Percentiles rank a stretch among this genome's conserved stretches.
phyloP scores from a whole-genome alignment of 192 early-diverging fungal species.

The Dissophora globulifera region DNA sequence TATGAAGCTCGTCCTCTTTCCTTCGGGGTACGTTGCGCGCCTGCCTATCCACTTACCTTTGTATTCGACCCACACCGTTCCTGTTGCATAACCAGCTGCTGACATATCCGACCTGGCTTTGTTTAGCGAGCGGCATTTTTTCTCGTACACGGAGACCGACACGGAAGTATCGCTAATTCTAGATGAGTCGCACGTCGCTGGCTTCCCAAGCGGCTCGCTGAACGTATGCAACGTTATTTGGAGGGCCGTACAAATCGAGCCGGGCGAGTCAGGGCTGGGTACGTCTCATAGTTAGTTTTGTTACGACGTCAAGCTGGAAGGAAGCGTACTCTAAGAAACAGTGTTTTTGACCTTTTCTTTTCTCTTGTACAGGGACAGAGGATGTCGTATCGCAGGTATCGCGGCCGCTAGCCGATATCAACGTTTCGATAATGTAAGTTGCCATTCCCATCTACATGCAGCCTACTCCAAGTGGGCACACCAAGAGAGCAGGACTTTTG shows the following conservation, averaged over 20 bases:
- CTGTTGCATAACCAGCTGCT: too few relatives aligned
- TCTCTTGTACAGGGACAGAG: slow-evolving; percentile 20
- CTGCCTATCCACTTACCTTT: neutral
- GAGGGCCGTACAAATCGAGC: slow-evolving; percentile 50
- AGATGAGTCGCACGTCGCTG: slow-evolving; percentile 27
- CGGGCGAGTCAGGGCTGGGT: slow-evolving; percentile 49
- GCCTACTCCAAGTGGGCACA: too few relatives aligned
- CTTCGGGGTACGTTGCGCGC: slow-evolving; percentile 17
- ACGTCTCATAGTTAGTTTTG: neutral
- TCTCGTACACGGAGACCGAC: slow-evolving; percentile 52
- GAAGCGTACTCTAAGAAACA: too few relatives aligned
- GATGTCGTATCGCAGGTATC: slow-evolving; percentile 47
- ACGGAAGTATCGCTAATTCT: slow-evolving; percentile 50
- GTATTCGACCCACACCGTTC: neutral
- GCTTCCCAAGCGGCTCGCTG: slow-evolving; percentile 23
- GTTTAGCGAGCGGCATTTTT: slow-evolving; percentile 47
- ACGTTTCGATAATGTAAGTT: slow-evolving; percentile 52
- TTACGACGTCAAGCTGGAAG: too few relatives aligned
- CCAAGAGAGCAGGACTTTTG: too few relatives aligned
- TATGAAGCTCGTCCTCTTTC: slow-evolving; percentile 50
- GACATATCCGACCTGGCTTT: too few relatives aligned
- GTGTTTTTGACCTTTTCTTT: too few relatives aligned
- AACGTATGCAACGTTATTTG: slow-evolving; percentile 40
- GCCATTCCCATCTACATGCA: too few relatives aligned
- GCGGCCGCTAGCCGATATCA: slow-evolving; percentile 38